A percentile compares a stretch with the other conserved stretches of the same genome.
Evolutionary conservation across 208 protist species (phyloP).

Genomic region (Acanthamoeba royreba): DNA sequence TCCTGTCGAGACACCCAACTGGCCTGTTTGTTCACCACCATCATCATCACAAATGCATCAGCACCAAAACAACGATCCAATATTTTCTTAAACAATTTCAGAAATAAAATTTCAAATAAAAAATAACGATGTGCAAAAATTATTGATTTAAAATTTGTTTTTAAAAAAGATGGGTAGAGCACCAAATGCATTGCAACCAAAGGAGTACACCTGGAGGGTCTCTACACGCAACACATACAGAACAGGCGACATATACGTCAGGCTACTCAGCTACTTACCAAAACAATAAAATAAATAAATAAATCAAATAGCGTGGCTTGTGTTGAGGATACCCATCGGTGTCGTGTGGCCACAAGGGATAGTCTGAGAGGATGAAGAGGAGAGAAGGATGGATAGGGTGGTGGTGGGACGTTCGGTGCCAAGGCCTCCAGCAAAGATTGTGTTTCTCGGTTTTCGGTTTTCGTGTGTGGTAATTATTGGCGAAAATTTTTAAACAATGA

Average conservation of each 20-base stretch:
- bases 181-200: not conserved
- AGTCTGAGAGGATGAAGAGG: not conserved
- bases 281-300: not conserved
- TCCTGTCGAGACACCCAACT: not conserved
- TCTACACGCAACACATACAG: not conserved
- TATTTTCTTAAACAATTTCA: not conserved
- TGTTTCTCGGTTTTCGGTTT: too few species aligned
- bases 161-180: not conserved
- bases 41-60: not conserved
- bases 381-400: too few species aligned
- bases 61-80: not conserved
- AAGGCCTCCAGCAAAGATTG: too few species aligned
- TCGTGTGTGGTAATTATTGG: too few species aligned
- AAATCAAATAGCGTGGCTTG: too few species aligned
- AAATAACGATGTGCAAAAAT: not conserved
- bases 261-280: not conserved
- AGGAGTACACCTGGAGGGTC: not conserved
- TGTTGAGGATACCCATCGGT: not conserved
- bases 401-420: too few species aligned
- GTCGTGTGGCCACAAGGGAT: not conserved
- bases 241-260: not conserved
- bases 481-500: too few species aligned
- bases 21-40: not conserved
- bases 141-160: too few species aligned
- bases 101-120: not conserved